Base-by-base conservation (phyloP, 1,284 basidiomycete species). In the Somion occarium region DNA sequence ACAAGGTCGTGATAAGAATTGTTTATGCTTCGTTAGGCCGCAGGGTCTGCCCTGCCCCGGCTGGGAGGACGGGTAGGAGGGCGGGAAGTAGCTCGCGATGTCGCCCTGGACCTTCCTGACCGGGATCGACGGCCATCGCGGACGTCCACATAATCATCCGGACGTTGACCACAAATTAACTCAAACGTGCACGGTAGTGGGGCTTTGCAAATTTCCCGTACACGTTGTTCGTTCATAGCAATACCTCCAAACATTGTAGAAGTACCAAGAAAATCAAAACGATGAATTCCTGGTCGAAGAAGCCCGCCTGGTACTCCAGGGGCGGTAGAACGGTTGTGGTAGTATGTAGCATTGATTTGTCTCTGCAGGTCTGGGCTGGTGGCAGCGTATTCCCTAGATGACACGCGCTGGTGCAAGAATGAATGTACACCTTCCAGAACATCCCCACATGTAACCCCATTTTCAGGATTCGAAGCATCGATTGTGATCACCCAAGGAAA, bases 391-490 rank as follows among this genome's bases (percentile, higher is more conserved):
- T 88, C 83, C 23, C 64, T 62, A 56, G 73, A 73, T 3, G 68
- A 65, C 1, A 82, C 71, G 41, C 78, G 71, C n/a, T 64, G 70
- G 51, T 77, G 70, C 67, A 89, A 62, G 59, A 73, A 73, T 0
- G 62, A 55, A 46, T 74, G 73, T 39, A 89, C 69, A 1, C 70
- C 65, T 46, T 88, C 84, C 51, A 89, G 71, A 26, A 88, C 72
- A 55, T 89, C 86, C 3, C 82, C 83, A 56, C 88, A 90, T 0
- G 85, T 87, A 13, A 90, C 79, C 13, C 87, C 88, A 19, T 73
- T 25, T 5, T 69, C 64, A n/a, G 63, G 62, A 38, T 80, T 69
- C 1, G 65, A 57, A 2, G 85, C 85, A n/a, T 66, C 58, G 1
- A 83, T 68, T 5, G 74, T 68, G 56, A 88, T 71, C 52, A 76